Evolutionary conservation across 2,329 filamentous ascomycete species (phyloP).

Genomic region (Aspergillus ochraceoroseus): DNA sequence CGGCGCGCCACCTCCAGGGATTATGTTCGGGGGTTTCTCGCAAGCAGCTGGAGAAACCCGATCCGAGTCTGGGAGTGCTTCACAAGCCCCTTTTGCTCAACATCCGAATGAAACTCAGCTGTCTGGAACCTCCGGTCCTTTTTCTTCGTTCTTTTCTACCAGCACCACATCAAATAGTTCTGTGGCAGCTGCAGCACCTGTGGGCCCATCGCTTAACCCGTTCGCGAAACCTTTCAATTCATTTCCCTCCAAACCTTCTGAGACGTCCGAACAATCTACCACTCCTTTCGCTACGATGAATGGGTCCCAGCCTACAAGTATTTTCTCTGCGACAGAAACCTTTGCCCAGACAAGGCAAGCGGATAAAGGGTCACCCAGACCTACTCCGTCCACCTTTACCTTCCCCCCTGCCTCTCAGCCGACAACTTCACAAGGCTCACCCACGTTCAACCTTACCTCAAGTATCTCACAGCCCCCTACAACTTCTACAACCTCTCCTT

Average conservation of each 20-base stretch:
- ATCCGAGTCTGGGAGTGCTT: background rate
- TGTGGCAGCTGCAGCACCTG: background rate
- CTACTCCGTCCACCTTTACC: constrained; percentile 3
- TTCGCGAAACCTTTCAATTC: constrained; percentile 13
- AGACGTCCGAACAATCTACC: background rate
- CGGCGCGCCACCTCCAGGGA: too few relatives aligned
- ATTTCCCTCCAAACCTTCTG: constrained; percentile 4
- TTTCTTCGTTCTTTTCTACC: constrained; percentile 7
- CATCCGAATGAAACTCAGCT: constrained; percentile 11
- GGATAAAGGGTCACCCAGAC: background rate
- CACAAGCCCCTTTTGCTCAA: constrained; percentile 7
- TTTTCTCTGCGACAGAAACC: background rate
- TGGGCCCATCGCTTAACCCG: constrained; percentile 10
- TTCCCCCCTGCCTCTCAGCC: constrained; percentile 7
- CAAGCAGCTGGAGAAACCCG: constrained; percentile 4
- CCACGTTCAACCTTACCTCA: constrained; percentile 4
- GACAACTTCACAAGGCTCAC: background rate
- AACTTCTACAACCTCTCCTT: constrained; percentile 9
- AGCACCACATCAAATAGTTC: background rate
- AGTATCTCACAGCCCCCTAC: constrained; percentile 7
- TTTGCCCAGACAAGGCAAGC: background rate
- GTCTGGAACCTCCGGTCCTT: constrained; percentile 11
- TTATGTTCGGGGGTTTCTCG: constrained; percentile 26
- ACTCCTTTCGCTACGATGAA: background rate
- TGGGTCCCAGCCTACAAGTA: background rate